These are phyloP conservation scores for Simplicillium aogashimaense DNA, from an alignment of 2,329 filamentous ascomycete genomes.

Conservation along the genomic window DNA sequence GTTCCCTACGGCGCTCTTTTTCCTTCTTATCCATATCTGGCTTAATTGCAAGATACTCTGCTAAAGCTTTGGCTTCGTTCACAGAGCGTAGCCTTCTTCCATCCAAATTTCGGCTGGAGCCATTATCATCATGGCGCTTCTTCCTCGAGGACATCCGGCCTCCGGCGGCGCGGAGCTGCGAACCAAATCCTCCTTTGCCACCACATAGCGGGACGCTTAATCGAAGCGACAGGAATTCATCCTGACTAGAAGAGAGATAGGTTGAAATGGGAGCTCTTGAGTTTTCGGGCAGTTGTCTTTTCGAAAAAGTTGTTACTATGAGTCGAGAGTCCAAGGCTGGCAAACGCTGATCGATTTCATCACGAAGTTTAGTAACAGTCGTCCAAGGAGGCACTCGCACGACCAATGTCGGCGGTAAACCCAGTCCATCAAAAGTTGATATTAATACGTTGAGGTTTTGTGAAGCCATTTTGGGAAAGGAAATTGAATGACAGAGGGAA, in stretches of 20 bases:
- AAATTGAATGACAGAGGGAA: constrained; percentile 1
- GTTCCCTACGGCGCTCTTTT: constrained; percentile 71
- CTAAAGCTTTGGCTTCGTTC: constrained; percentile 87
- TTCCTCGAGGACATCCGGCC: constrained; percentile 98
- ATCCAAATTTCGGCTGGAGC: constrained; percentile 86
- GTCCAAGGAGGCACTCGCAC: constrained; percentile 60
- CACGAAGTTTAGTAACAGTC: constrained; percentile 57
- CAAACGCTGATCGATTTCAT: constrained; percentile 50
- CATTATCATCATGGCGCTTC: constrained; percentile 75
- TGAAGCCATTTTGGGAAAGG: constrained; percentile 37
- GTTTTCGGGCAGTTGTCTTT: constrained; percentile 52
- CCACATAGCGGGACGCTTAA: constrained; percentile 72
- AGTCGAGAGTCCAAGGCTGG: constrained; percentile 50
- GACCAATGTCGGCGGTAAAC: constrained; percentile 71
- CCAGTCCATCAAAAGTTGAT: constrained; percentile 73
- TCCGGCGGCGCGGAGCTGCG: constrained; percentile 89
- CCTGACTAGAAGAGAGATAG: constrained; percentile 44
- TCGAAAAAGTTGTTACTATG: constrained; percentile 73
- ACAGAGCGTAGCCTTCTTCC: constrained; percentile 84
- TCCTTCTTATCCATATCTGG: constrained; percentile 96
- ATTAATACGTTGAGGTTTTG: constrained; percentile 70
- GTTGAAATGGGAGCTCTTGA: constrained; percentile 48
- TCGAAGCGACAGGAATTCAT: constrained; percentile 73
- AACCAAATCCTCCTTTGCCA: constrained; percentile 96
- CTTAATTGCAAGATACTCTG: constrained; percentile 90